Conservation (phyloP, 2,329 filamentous ascomycete genomes). For the Pyricularia pennisetigena region DNA sequence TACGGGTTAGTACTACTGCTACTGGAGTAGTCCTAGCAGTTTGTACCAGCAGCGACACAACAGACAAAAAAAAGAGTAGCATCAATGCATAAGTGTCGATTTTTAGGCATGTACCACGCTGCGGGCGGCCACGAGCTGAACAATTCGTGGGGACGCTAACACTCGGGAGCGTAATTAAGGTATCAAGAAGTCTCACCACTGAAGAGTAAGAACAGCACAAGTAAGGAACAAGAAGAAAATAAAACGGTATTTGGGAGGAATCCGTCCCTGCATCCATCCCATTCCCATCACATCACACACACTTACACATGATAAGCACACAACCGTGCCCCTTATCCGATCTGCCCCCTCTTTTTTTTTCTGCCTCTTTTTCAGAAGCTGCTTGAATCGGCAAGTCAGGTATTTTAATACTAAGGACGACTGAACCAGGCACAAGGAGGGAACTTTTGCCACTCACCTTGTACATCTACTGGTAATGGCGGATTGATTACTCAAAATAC, state of each 20-base stretch:
- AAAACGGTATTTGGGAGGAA: background rate
- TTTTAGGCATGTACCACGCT: background rate
- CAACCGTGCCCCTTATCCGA: too few relatives aligned
- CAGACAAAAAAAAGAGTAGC: background rate
- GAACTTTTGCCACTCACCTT: background rate
- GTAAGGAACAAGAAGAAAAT: background rate
- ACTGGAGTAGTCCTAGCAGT: background rate
- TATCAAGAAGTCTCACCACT: background rate
- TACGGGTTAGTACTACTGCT: background rate
- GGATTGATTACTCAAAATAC: background rate
- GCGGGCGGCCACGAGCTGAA: background rate
- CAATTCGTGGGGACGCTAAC: background rate
- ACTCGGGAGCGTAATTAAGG: background rate
- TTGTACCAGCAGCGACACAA: background rate
- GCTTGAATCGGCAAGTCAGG: too few relatives aligned
- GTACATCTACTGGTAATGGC: background rate
- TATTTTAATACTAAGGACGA: background rate
- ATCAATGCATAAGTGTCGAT: background rate
- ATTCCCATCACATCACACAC: background rate
- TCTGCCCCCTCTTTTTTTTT: too few relatives aligned
- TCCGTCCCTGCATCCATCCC: background rate
- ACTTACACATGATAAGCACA: background rate
- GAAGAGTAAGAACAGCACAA: background rate
- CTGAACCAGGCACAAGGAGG: background rate
- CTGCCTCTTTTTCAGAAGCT: background rate